Evolutionary conservation across 2,329 filamentous ascomycete species (phyloP).

Genomic region (Biscogniauxia sp.): DNA sequence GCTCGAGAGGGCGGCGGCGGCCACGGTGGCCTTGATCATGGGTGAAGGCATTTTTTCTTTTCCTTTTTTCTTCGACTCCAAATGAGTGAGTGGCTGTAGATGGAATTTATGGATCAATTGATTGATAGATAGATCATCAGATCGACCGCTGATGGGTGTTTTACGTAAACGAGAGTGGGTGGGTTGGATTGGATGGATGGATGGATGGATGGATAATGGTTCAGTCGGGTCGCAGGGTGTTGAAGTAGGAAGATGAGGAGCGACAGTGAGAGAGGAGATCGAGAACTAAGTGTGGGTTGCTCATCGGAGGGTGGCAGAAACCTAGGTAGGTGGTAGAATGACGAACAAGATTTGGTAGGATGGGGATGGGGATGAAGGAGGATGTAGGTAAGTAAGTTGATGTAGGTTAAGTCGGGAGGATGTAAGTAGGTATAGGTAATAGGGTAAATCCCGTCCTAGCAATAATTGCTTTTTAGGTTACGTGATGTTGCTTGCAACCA

Average conservation of each 20-base stretch:
- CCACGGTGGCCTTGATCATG: constrained; percentile 51
- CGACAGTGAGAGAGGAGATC: constrained; percentile 5
- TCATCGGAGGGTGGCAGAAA: not conserved
- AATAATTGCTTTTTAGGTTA: no score
- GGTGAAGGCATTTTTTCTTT: constrained; percentile 43
- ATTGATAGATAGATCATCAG: not conserved
- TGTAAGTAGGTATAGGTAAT: no score
- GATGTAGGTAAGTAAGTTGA: no score
- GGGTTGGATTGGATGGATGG: no score
- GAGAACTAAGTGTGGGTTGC: constrained; percentile 4
- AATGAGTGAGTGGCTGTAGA: not conserved
- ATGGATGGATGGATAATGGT: not conserved
- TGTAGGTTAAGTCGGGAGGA: no score
- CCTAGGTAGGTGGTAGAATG: no score
- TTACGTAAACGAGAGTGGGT: not conserved
- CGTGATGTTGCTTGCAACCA: no score
- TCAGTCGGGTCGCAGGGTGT: constrained; percentile 19
- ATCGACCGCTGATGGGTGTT: not conserved
- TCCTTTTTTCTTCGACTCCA: not conserved
- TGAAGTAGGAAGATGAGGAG: constrained; percentile 3
- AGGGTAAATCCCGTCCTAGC: no score
- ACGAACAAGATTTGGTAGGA: no score
- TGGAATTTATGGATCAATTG: not conserved
- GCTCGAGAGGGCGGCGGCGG: constrained; percentile 50
- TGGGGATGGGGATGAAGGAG: no score